These are phyloP conservation scores for Rhododendron henanense DNA, from an alignment of 148 eudicot species.

Conservation along the genomic window DNA sequence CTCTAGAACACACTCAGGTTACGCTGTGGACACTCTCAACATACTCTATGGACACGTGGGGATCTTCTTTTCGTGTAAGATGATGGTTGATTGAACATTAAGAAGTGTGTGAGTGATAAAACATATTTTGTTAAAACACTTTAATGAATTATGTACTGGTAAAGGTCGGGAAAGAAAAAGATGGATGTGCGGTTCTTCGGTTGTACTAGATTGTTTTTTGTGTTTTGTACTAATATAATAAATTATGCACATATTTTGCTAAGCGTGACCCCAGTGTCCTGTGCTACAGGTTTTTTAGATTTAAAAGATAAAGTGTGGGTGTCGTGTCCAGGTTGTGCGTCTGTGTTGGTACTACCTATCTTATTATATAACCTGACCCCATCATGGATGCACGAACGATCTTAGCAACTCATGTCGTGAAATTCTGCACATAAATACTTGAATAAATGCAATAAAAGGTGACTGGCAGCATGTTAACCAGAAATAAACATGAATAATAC, in stretches of 20 bases:
- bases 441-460: not conserved
- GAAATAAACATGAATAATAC: not conserved
- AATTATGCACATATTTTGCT: not conserved
- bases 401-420: not conserved
- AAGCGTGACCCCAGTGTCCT: not conserved
- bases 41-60: not conserved
- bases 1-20: not conserved
- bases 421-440: not conserved
- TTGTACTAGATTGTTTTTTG: not conserved
- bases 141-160: not conserved
- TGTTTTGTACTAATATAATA: not conserved
- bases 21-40: not conserved
- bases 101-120: not conserved
- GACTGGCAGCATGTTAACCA: not conserved
- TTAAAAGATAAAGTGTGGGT: not conserved
- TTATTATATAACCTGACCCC: not conserved
- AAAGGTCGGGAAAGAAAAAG: not conserved
- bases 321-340: not conserved
- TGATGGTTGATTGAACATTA: not conserved
- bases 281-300: not conserved
- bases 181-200: not conserved
- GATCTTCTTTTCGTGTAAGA: not conserved
- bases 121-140: not conserved
- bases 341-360: not conserved
- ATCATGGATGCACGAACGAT: not conserved